These are phyloP conservation scores for Trichoderma guizhouense DNA, from an alignment of 2,329 filamentous ascomycete species.

Conservation along the genomic window DNA sequence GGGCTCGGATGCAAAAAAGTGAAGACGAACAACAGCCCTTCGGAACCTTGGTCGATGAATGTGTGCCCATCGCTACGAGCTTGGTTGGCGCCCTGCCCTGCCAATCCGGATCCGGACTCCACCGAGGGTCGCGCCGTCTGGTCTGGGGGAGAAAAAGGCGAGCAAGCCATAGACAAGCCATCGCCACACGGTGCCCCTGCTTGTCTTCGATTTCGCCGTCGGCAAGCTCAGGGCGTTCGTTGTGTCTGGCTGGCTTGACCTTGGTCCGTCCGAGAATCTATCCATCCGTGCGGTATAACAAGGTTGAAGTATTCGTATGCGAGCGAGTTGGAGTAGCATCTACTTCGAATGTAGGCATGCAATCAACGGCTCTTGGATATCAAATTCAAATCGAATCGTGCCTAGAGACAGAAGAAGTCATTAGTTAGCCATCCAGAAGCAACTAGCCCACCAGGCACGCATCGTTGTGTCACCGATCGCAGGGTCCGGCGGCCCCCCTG, in stretches of 20 bases:
- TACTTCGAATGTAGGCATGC: neutral
- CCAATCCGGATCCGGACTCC: conserved; percentile 35
- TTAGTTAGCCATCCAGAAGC: neutral
- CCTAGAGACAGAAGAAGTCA: neutral
- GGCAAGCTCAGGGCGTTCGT: neutral
- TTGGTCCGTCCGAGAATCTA: neutral
- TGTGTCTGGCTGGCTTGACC: neutral
- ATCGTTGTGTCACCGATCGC: conserved; percentile 16
- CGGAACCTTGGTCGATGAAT: neutral
- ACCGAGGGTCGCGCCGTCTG: conserved; percentile 24
- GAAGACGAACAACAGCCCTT: neutral
- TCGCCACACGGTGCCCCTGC: conserved; percentile 26
- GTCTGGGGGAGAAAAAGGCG: conserved; percentile 29
- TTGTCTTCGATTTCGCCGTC: conserved; percentile 12
- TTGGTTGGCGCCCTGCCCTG: conserved; percentile 13
- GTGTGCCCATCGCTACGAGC: neutral
- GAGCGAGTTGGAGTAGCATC: neutral
- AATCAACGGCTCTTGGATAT: neutral
- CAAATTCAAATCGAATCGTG: neutral
- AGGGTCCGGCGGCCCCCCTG: conserved; percentile 4
- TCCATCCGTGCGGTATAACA: neutral
- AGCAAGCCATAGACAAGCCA: conserved; percentile 26
- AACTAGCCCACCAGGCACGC: conserved; percentile 12
- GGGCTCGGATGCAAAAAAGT: neutral
- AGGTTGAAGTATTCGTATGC: neutral